Evolutionary conservation across 139 green algal genomes (phyloP), one percentile per base, ranked within the genome.

Genomic region (Edaphochlamys debaryana): DNA sequence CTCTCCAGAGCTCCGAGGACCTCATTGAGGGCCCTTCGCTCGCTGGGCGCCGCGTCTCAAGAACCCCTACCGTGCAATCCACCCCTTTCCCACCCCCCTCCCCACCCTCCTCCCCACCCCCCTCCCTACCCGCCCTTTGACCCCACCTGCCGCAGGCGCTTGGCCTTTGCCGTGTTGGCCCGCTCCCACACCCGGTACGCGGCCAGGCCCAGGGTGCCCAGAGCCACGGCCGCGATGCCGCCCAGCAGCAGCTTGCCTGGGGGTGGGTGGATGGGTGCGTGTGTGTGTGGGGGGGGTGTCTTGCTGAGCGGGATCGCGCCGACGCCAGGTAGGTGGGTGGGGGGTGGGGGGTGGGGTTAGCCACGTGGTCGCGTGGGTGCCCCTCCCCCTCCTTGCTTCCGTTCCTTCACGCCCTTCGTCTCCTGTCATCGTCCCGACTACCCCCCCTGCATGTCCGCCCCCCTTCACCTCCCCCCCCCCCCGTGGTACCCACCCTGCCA

Each of bases 61-160:
- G n/a, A 29, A 20, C 60, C 27, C 38, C 48, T 77, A 17, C 56
- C 56, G 34, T 15, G 38, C 37, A 64, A 3, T 27, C 11, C 19
- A 23, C 40, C 27, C 0, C 4, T 13, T 40, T 8, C 50, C 52
- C 50, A 32, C 0, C 22, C 52, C 32, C 9, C 3, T 66, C 3
- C 23, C 6, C n/a, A 19, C 36, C 52, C 45, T 4, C 50, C 1
- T 79, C 25, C 48, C 32, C 50, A 48, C 23, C 11, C 37, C 37
- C 67, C 45, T 56, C 45, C 38, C 48, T 9, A 42, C 27, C 54
- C 17, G 20, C 30, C 32, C 40, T 20, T 9, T 37, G 5, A 11
- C 25, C 91, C 91, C 48, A 98, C 89, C 78, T 86, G 92, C 23
- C 92, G 91, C 77, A 85, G 85, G 23, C 93, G 85, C 87, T 94